phyloP scores from a whole-genome alignment of 371 early-diverging fungal genomes.

The Sanchytrium tribonematis region DNA sequence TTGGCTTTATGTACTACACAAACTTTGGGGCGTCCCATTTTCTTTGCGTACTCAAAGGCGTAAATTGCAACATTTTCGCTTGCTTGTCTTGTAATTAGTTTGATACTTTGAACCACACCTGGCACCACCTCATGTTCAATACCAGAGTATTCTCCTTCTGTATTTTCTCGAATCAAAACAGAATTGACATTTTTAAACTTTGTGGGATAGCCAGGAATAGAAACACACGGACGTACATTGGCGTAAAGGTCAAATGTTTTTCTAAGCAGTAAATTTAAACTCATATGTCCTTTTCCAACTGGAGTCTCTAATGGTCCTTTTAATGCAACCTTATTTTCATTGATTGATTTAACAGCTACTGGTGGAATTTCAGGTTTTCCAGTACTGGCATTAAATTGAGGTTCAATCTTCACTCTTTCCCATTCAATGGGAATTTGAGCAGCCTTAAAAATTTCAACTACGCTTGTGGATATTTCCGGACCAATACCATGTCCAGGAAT shows the following conservation, averaged over 20 bases:
- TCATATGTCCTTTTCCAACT: slow-evolving; percentile 91
- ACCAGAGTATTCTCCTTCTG: slow-evolving; percentile 95
- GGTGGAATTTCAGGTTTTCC: slow-evolving; percentile 79
- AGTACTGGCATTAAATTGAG: slow-evolving; percentile 35
- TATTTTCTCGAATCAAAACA: slow-evolving; percentile 93
- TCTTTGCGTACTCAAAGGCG: slow-evolving; percentile 75
- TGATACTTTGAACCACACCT: slow-evolving; percentile 92
- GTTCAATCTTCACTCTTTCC: slow-evolving; percentile 85
- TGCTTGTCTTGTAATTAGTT: slow-evolving; percentile 84
- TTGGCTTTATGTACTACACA: slow-evolving; percentile 71
- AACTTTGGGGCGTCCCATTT: slow-evolving; percentile 63
- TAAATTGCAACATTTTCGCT: slow-evolving; percentile 62
- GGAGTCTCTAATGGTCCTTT: slow-evolving; percentile 91
- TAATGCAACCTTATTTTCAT: slow-evolving; percentile 76
- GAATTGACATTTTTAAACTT: slow-evolving; percentile 84
- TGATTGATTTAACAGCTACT: slow-evolving; percentile 60
- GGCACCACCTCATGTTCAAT: slow-evolving; percentile 82
- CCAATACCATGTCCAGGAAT: slow-evolving; percentile 97
- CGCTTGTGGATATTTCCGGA: slow-evolving; percentile 80
- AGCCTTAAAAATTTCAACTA: slow-evolving; percentile 68
- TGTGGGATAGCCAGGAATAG: slow-evolving; percentile 75
- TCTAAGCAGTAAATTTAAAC: slow-evolving; percentile 85
- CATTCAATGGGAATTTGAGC: slow-evolving; percentile 80
- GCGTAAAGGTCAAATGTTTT: slow-evolving; percentile 86
- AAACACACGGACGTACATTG: slow-evolving; percentile 88